These are phyloP conservation scores for Aristolochia contorta DNA, from an alignment of 164 flowering plant genomes.

Conservation along the genomic window DNA sequence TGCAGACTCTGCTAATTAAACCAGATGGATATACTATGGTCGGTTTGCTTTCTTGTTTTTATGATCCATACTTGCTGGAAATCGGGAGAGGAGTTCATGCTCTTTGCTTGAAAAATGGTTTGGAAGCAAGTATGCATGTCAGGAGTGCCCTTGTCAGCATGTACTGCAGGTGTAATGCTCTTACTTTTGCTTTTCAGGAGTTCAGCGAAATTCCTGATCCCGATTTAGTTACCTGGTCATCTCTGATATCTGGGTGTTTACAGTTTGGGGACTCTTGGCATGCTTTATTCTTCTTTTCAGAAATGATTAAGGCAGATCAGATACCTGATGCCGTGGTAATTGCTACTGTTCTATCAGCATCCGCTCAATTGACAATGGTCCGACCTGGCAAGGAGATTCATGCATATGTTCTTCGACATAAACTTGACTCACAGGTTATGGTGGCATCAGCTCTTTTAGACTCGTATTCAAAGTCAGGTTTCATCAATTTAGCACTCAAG, in stretches of 20 bases:
- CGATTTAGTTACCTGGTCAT: conserved; percentile 46
- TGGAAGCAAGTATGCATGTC: no score
- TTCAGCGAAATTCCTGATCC: conserved; percentile 55
- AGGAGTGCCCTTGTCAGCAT: no score
- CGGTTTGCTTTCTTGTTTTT: no score
- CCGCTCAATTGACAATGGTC: conserved; percentile 41
- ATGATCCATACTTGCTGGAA: no score
- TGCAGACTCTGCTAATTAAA: no score
- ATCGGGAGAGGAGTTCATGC: no score
- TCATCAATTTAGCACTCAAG: conserved; percentile 27
- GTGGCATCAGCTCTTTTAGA: conserved; percentile 64
- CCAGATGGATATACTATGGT: no score
- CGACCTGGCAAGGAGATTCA: conserved; percentile 53
- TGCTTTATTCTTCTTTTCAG: conserved; percentile 35
- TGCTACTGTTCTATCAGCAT: conserved; percentile 45
- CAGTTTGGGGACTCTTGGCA: conserved; percentile 14
- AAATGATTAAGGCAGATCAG: conserved; percentile 26
- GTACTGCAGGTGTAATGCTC: no score
- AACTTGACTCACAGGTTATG: conserved; percentile 29
- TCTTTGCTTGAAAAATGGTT: no score
- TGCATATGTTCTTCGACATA: conserved; percentile 49
- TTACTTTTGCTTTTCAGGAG: conserved; percentile 30
- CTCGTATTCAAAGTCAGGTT: conserved; percentile 74
- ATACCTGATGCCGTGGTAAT: conserved; percentile 39
- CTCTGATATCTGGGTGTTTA: conserved; percentile 47